Evolutionary conservation across 1,139 yeast species (phyloP), one percentile per base, ranked within the genome.

Genomic region (Geotrichum armillariae): DNA sequence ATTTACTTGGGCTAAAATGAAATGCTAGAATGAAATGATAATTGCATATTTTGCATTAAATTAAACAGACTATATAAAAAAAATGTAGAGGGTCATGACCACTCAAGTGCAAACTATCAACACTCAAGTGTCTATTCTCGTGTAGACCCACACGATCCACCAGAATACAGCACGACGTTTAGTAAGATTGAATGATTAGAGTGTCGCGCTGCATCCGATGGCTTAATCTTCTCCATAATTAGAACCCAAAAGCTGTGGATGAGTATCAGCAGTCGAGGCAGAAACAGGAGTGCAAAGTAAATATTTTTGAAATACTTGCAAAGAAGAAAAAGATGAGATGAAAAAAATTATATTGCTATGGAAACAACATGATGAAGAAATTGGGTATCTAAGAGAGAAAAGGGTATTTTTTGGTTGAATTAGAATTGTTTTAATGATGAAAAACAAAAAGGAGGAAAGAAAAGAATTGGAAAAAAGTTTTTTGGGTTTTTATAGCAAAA

Each of bases 221-320:
- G 46, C 50, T 38, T 40, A 34, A 27, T 34, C 40, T 46, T 35
- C 41, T 40, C 50, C 41, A 34, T 35, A 22, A 35, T 35, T 31
- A 43, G 47, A 43, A 43, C 47, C 47, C 47, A 39, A 29, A 20
- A 43, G 33, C 47, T 43, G 47, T 43, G 47, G 47, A 42, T 17
- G 33, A 12, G 20, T 40, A 9, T 18, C 11, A 35, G 47, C 16
- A 14, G 22, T 12, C 47, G 47, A 22, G 47, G 47, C 47, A 43
- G 47, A 43, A 42, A 43, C 41, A 43, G 47, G 47, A 43, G 47
- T 41, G 45, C 6, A 14, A 39, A 39, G n/a, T 22, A 25, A 25
- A 4, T 17, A 14, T 2, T 5, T 20, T 16, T 18, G n/a, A n/a
- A 29, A 18, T 6, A 29, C 2, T 14, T 5, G 18, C 16, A 14